Evolutionary conservation across 306 rosid species (phyloP).

Genomic region (Comarum palustre): DNA sequence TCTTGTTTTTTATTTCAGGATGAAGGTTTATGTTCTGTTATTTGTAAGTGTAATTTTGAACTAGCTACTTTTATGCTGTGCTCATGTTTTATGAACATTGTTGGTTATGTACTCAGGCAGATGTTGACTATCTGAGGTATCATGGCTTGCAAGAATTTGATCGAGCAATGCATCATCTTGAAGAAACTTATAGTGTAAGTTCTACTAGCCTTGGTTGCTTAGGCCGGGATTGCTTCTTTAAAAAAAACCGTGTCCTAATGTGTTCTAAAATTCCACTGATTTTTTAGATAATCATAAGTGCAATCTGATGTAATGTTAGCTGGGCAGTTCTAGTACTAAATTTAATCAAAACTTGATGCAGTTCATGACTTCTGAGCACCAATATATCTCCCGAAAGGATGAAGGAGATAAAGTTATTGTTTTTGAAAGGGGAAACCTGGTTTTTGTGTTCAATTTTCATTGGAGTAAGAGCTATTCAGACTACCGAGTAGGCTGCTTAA

Average conservation of each 20-base stretch:
- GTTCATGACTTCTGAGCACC: conserved; percentile 95
- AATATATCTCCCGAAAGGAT: conserved; percentile 69
- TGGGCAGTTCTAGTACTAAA: background rate
- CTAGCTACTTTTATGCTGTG: background rate
- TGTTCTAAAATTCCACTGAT: background rate
- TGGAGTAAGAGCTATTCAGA: conserved; percentile 83
- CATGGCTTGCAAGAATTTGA: conserved; percentile 93
- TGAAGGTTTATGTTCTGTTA: background rate
- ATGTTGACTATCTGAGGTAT: conserved; percentile 74
- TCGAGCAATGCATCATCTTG: conserved; percentile 93
- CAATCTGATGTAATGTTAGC: background rate
- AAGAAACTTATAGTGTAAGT: conserved; percentile 85
- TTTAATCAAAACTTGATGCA: conserved; percentile 41
- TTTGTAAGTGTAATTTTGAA: background rate
- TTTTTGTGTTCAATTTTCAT: conserved; percentile 94
- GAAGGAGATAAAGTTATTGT: conserved; percentile 70
- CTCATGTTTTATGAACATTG: background rate
- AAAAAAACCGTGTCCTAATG: background rate
- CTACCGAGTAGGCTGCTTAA: conserved; percentile 75
- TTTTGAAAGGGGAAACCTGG: conserved; percentile 77
- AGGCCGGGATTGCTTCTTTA: background rate
- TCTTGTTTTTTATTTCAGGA: background rate
- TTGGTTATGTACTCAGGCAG: conserved; percentile 59
- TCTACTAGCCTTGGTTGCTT: conserved; percentile 11
- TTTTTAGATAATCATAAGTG: background rate